A percentile compares a stretch with the other conserved stretches of the same genome.
Evolutionary conservation across 2,329 filamentous ascomycete species (phyloP).

Genomic region (Metarhizium sp.): DNA sequence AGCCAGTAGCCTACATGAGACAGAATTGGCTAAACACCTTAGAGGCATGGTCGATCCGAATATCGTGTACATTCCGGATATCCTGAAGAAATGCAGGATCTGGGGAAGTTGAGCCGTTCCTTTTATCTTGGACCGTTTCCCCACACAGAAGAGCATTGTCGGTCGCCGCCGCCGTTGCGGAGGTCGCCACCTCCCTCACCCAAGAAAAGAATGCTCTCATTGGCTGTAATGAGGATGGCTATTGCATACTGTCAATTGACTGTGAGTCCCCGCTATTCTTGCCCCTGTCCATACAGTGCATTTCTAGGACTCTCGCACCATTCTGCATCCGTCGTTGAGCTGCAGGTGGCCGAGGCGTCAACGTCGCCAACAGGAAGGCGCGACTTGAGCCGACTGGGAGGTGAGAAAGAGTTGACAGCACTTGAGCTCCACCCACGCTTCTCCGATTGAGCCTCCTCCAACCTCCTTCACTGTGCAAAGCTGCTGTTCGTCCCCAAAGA

Average conservation of each 20-base stretch:
- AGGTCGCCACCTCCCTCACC: slow-evolving; percentile 24
- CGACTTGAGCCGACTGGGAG: background rate
- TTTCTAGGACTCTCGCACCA: background rate
- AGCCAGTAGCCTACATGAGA: background rate
- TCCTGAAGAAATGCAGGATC: background rate
- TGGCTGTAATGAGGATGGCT: background rate
- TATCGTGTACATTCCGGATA: background rate
- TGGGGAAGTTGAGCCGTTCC: background rate
- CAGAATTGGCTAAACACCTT: background rate
- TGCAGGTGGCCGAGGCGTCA: too few relatives aligned
- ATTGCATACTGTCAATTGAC: background rate
- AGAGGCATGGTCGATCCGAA: background rate
- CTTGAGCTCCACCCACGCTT: slow-evolving; percentile 6
- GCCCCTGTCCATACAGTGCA: background rate
- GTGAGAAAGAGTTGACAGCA: background rate
- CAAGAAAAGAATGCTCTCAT: background rate
- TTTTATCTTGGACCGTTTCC: background rate
- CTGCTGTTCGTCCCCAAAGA: slow-evolving; percentile 2
- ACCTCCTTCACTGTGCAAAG: slow-evolving; percentile 5
- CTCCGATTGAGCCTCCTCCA: slow-evolving; percentile 6
- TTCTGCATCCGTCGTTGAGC: too few relatives aligned
- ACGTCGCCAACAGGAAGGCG: background rate
- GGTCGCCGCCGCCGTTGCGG: slow-evolving; percentile 12
- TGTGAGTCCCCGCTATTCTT: background rate
- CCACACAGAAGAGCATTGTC: background rate